These are phyloP conservation scores for Aurantiochytrium sp. DNA, from an alignment of 108 stramenopile species.

Conservation along the genomic window DNA sequence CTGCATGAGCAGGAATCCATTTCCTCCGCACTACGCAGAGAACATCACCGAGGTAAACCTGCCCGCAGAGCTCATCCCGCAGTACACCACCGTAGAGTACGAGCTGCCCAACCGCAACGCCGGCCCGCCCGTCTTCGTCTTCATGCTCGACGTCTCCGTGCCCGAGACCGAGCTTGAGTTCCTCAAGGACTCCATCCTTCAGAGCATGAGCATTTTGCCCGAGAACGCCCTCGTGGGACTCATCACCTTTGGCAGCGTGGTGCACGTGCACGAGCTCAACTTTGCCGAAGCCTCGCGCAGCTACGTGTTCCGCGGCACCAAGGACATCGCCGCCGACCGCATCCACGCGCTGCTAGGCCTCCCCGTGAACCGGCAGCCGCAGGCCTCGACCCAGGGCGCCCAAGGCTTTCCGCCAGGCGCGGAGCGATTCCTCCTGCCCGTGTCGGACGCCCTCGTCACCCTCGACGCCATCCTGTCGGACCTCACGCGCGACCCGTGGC, in stretches of 20 bases:
- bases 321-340: slow-evolving; percentile 33
- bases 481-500: slow-evolving; percentile 93
- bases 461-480: slow-evolving; percentile 93
- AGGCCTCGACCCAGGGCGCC: not conserved
- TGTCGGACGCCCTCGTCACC: slow-evolving; percentile 80
- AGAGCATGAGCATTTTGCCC: slow-evolving; percentile 88
- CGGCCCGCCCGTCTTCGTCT: slow-evolving; percentile 91
- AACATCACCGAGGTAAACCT: slow-evolving; percentile 94
- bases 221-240: slow-evolving; percentile 88
- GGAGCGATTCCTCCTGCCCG: slow-evolving; percentile 82
- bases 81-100: slow-evolving; percentile 96
- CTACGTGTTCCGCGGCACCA: slow-evolving; percentile 85
- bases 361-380: not conserved
- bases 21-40: slow-evolving; percentile 98
- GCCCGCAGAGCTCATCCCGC: slow-evolving; percentile 96
- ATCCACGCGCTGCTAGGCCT: slow-evolving; percentile 10
- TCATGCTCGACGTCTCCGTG: slow-evolving; percentile 90
- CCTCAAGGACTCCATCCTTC: slow-evolving; percentile 83
- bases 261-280: slow-evolving; percentile 94
- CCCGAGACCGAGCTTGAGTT: slow-evolving; percentile 86
- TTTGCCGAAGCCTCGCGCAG: slow-evolving; percentile 83
- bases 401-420: not conserved
- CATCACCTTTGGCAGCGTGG: slow-evolving; percentile 93
- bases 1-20: slow-evolving; percentile 93
- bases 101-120: slow-evolving; percentile 75